Base-by-base conservation (phyloP, 2,329 filamentous ascomycete species). In the Lachnellula suecica region DNA sequence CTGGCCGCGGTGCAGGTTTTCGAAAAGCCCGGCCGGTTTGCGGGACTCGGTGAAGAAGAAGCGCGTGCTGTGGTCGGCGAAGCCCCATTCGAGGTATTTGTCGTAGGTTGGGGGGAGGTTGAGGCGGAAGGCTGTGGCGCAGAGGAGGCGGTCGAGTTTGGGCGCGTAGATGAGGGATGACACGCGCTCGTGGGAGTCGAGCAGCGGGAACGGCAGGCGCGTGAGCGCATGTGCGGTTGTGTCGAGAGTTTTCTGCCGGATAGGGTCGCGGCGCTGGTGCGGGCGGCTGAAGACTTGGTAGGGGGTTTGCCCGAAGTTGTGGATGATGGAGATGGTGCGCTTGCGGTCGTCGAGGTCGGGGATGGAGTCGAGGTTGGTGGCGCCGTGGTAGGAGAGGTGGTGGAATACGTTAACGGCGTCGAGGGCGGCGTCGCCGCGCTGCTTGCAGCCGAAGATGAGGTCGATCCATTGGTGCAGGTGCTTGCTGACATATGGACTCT, bases 221-320 rank as follows among this genome's bases (percentile, higher is more conserved):
- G 85, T 88, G 20, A 99, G 74, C 4, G 84, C 85, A 59, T 90
- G 86, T 1, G 90, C 85, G 1, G 87, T 81, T 0, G 83, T 88
- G 68, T 99, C 93, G 0, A 99, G 76, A 51, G 82, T 51, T 82
- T 83, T 3, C 80, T 74, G 4, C 83, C 84, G 49, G 84, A 81
- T 20, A 82, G 76, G 4, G 79, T 96, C 91, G 13, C 87, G 82
- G n/a, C 81, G 73, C 3, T 88, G 85, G 69, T 99, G 94, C 11
- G 88, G 79, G 53, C 87, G 87, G 41, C 84, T 82, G 68, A 97
- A 99, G 15, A 97, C 88, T 68, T 99, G 95, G 62, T 95, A 89
- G 2, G 95, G 94, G 1, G 95, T 99, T 69, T 99, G 94, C 0
- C 94, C 94, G 70, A 99, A 99, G 63, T 97, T 97, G 71, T 99